These are phyloP conservation scores for Calonectria montana DNA, from an alignment of 2,329 filamentous ascomycete genomes.

Conservation along the genomic window DNA sequence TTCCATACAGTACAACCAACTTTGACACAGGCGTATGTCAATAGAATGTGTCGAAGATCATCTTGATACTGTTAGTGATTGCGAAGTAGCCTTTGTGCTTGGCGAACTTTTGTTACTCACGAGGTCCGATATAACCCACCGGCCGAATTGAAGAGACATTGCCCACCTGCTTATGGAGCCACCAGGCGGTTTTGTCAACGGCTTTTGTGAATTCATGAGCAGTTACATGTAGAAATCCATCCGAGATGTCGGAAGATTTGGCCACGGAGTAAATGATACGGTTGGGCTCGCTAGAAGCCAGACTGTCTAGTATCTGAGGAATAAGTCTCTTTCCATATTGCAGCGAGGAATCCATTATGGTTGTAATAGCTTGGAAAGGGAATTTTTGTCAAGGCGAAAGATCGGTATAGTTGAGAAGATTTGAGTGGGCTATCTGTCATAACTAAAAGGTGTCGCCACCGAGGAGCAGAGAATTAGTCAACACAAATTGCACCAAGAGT, in stretches of 20 bases:
- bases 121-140: conserved; percentile 47
- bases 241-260: conserved; percentile 20
- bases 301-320: conserved; percentile 42
- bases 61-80: conserved; percentile 28
- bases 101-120: conserved; percentile 33
- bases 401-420: background rate
- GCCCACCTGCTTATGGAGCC: conserved; percentile 38
- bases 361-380: background rate
- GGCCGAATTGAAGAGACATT: conserved; percentile 28
- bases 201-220: conserved; percentile 41
- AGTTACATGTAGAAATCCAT: conserved; percentile 37
- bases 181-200: conserved; percentile 47
- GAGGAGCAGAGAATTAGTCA: background rate
- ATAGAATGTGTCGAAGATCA: conserved; percentile 44
- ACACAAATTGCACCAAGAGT: background rate
- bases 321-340: conserved; percentile 39
- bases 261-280: conserved; percentile 40
- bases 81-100: too few relatives aligned
- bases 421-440: background rate
- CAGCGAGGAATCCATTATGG: background rate
- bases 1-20: conserved; percentile 44
- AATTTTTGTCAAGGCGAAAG: background rate
- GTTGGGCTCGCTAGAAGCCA: conserved; percentile 40
- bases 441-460: background rate
- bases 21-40: conserved; percentile 48